Conservation (phyloP, 805 yeast species). For the Metschnikowia aberdeeniae region DNA sequence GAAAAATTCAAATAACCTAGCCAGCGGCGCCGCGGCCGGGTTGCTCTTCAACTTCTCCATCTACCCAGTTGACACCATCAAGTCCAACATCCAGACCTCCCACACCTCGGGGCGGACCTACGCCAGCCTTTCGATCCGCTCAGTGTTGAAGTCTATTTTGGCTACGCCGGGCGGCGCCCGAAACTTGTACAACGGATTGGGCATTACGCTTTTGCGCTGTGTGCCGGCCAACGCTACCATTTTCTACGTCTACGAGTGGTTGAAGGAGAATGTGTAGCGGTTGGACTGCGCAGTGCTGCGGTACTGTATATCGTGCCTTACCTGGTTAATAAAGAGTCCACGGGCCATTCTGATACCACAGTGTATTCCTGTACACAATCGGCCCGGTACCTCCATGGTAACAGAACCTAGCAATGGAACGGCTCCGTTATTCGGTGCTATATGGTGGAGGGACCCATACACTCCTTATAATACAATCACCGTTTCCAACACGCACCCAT, state of each 20-base stretch:
- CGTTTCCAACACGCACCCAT: too few species aligned
- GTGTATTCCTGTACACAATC: too few species aligned
- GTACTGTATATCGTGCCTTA: too few species aligned
- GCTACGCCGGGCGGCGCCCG: conserved; percentile 52
- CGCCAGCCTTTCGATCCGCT: conserved; percentile 24
- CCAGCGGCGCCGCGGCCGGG: conserved; percentile 88
- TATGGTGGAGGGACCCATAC: too few species aligned
- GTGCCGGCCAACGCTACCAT: conserved; percentile 89
- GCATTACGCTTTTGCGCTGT: conserved; percentile 75
- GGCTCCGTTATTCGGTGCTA: too few species aligned
- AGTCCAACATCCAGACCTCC: conserved; percentile 76
- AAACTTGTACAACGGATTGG: conserved; percentile 80
- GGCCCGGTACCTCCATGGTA: too few species aligned
- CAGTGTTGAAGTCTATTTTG: conserved; percentile 29
- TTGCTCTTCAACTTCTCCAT: conserved; percentile 71
- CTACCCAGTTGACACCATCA: conserved; percentile 89
- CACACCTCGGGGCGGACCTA: conserved; percentile 23
- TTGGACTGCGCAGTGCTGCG: too few species aligned
- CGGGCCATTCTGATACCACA: too few species aligned
- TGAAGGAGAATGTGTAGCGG: conserved; percentile 36
- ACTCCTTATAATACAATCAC: too few species aligned
- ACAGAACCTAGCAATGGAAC: too few species aligned
- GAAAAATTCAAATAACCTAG: conserved; percentile 48
- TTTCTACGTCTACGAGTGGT: conserved; percentile 71
- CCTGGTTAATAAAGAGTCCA: too few species aligned